Percentiles rank a stretch among this genome's conserved stretches.
These are phyloP conservation scores for Naganishia antarctica DNA, from an alignment of 768 basidiomycete genomes.

Conservation along the genomic window DNA sequence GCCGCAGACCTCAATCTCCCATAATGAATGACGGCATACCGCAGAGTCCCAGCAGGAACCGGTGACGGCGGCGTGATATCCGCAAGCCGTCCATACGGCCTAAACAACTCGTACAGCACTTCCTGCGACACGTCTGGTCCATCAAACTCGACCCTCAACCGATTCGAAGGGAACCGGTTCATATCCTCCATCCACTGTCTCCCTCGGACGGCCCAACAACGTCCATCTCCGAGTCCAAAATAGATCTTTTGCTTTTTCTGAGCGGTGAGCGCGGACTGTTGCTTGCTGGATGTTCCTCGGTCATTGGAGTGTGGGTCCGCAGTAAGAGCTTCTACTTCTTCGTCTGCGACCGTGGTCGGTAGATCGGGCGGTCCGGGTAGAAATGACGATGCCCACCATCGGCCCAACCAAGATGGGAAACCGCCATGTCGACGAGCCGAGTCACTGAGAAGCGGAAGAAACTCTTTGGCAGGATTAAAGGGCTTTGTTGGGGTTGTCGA, in stretches of 20 bases:
- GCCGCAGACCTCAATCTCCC: slow-evolving; percentile 63
- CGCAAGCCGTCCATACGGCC: slow-evolving; percentile 78
- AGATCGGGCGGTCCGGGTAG: slow-evolving; percentile 17
- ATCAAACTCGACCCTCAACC: slow-evolving; percentile 75
- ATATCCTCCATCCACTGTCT: slow-evolving; percentile 63
- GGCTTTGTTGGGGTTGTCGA: slow-evolving; percentile 8
- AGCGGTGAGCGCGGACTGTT: background rate
- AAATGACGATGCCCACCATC: slow-evolving; percentile 37
- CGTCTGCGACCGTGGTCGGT: slow-evolving; percentile 14
- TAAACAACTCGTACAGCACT: slow-evolving; percentile 66
- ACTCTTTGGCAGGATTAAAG: slow-evolving; percentile 33
- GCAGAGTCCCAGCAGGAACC: slow-evolving; percentile 62
- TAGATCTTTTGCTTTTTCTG: background rate
- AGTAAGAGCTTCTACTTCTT: slow-evolving; percentile 19
- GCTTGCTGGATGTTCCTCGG: background rate
- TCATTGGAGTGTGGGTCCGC: background rate
- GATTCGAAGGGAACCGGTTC: slow-evolving; percentile 68
- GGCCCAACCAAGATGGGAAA: slow-evolving; percentile 45
- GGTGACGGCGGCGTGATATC: slow-evolving; percentile 62
- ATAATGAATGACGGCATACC: slow-evolving; percentile 64
- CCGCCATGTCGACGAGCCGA: slow-evolving; percentile 40
- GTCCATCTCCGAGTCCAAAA: slow-evolving; percentile 37
- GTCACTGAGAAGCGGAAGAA: slow-evolving; percentile 39
- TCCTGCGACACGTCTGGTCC: slow-evolving; percentile 84
- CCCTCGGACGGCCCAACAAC: slow-evolving; percentile 47